phyloP scores from a whole-genome alignment of 2,329 filamentous ascomycete species.

The Colletotrichum abscissum region DNA sequence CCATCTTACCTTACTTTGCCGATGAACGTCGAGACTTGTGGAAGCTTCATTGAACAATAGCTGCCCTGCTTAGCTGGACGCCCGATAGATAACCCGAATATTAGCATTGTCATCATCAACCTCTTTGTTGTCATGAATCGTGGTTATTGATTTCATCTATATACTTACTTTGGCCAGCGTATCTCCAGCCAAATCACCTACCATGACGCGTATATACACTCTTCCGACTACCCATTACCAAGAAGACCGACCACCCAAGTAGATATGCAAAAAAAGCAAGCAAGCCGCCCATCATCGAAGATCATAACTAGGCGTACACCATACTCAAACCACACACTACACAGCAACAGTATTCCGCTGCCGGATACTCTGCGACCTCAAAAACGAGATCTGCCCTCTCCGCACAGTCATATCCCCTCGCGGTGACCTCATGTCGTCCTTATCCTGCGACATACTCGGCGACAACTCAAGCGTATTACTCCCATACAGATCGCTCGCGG shows the following conservation, averaged over 20 bases:
- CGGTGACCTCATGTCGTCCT: constrained; percentile 30
- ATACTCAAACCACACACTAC: neutral
- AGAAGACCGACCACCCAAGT: neutral
- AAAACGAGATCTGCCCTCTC: constrained; percentile 27
- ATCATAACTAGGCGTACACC: neutral
- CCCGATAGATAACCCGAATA: rapidly evolving
- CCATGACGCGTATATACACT: neutral
- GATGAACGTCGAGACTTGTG: neutral
- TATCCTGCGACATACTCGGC: constrained; percentile 21
- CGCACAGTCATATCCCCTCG: constrained; percentile 19
- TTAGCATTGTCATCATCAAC: neutral
- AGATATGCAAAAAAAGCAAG: neutral
- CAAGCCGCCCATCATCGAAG: neutral
- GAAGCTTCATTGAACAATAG: no score
- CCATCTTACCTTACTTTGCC: neutral
- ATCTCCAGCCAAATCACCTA: neutral
- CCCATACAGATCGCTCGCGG: constrained; percentile 11
- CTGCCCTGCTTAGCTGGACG: no score
- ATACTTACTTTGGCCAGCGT: neutral
- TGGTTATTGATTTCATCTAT: neutral
- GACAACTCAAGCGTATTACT: constrained; percentile 21
- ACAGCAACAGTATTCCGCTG: constrained; percentile 28
- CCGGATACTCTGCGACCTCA: constrained; percentile 28
- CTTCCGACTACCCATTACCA: neutral
- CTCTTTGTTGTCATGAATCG: neutral